phyloP scores from a whole-genome alignment of 441 rosid genomes.

The Brassica balearica region DNA sequence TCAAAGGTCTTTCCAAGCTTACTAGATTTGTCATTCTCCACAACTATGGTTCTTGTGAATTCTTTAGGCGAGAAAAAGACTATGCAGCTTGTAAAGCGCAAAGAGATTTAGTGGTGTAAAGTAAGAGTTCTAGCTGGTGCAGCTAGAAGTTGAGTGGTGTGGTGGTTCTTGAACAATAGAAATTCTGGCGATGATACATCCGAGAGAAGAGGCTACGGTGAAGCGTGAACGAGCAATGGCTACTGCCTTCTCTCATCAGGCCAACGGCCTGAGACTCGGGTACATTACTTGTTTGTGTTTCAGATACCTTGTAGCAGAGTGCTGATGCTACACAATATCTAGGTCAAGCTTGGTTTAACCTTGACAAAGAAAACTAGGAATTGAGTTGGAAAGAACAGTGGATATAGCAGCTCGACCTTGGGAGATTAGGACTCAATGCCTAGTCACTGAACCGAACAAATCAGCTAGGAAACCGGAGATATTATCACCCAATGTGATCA shows the following conservation, averaged over 20 bases:
- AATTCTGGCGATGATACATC: constrained; percentile 68
- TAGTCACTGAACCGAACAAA: constrained; percentile 44
- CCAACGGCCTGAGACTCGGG: too few species aligned
- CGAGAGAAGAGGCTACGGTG: constrained; percentile 71
- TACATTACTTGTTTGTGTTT: too few species aligned
- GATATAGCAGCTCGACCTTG: constrained; percentile 82
- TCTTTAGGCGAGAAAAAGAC: constrained; percentile 34
- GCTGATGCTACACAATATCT: too few species aligned
- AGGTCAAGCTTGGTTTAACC: background rate
- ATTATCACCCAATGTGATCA: background rate
- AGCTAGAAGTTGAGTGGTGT: constrained; percentile 69
- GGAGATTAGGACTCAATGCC: constrained; percentile 63
- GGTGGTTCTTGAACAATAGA: constrained; percentile 79
- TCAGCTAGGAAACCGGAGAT: constrained; percentile 49
- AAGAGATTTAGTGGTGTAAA: constrained; percentile 7
- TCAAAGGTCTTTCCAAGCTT: constrained; percentile 41
- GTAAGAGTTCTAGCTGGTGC: constrained; percentile 56
- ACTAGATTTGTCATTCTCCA: constrained; percentile 19
- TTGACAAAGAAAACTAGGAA: constrained; percentile 76
- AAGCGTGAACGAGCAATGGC: constrained; percentile 94
- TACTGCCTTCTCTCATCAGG: constrained; percentile 60
- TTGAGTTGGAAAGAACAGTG: constrained; percentile 94
- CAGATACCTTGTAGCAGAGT: too few species aligned
- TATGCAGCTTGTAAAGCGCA: constrained; percentile 31
- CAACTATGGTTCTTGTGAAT: background rate